Conservation (phyloP, 2,329 filamentous ascomycete species). For the Macrophomina pseudophaseolina region DNA sequence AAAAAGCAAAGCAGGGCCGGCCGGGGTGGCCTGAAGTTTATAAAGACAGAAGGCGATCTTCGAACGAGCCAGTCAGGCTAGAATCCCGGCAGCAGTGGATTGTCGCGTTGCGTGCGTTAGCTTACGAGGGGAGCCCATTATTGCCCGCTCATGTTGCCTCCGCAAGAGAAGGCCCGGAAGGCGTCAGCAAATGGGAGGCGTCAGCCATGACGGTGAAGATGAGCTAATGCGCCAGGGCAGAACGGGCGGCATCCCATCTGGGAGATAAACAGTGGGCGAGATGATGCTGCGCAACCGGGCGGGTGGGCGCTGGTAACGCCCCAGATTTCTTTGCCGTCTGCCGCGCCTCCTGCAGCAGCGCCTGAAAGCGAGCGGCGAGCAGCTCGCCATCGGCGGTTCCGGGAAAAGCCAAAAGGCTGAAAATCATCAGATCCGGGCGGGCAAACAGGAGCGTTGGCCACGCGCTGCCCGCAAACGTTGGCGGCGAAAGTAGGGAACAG, state of each 20-base stretch:
- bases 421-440: background rate
- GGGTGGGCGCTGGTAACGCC: background rate
- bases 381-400: slow-evolving; percentile 14
- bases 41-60: background rate
- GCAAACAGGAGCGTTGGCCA: slow-evolving; percentile 3
- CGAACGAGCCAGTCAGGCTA: slow-evolving; percentile 16
- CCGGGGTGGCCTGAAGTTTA: slow-evolving; percentile 4
- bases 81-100: slow-evolving; percentile 1
- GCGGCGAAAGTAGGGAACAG: background rate
- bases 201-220: slow-evolving; percentile 11
- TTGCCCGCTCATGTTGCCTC: background rate
- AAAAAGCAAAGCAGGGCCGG: background rate
- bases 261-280: background rate
- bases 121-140: background rate
- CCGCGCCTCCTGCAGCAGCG: background rate
- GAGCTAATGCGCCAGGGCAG: slow-evolving; percentile 8
- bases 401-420: background rate
- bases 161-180: background rate
- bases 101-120: slow-evolving; percentile 18
- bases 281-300: slow-evolving; percentile 22
- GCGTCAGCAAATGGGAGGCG: slow-evolving; percentile 1
- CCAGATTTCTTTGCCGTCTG: background rate
- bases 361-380: background rate
- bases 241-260: slow-evolving; percentile 7
- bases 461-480: slow-evolving; percentile 19